Conservation (phyloP, 2,329 filamentous ascomycete genomes). For the Aspergillus hortae region DNA sequence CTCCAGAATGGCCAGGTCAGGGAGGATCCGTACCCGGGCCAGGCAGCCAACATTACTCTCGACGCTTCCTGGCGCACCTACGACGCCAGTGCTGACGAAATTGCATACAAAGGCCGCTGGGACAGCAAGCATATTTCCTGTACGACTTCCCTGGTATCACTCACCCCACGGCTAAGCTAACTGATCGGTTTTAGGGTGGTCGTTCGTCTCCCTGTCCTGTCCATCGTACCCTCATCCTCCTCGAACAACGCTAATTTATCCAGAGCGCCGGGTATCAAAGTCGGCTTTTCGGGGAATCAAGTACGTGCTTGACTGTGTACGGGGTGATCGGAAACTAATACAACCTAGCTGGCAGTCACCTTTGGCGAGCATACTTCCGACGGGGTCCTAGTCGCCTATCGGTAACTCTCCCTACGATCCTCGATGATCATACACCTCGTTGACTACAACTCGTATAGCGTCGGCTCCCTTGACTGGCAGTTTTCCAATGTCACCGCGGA, state of each 20-base stretch:
- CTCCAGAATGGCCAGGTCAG: not conserved
- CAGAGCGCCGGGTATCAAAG: not conserved
- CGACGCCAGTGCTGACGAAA: not conserved
- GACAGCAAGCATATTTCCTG: not conserved
- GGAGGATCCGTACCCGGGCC: not conserved
- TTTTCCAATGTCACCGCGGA: not conserved
- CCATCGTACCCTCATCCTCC: not conserved
- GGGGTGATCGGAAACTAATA: not conserved
- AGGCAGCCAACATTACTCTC: not conserved
- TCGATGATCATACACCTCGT: not conserved
- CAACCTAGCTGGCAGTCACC: not conserved
- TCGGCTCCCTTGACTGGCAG: not conserved
- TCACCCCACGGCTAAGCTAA: not conserved
- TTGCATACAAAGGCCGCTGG: not conserved
- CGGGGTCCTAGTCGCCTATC: not conserved
- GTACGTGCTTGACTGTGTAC: not conserved
- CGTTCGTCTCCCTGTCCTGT: not conserved
- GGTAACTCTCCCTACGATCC: not conserved
- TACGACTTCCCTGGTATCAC: not conserved
- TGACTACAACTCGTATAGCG: not conserved
- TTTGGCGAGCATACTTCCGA: not conserved
- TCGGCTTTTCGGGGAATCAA: not conserved
- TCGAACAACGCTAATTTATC: not conserved
- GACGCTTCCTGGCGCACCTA: not conserved
- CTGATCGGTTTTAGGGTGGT: not conserved